Conservation (phyloP, 768 basidiomycete genomes). For the Rhizopogon salebrosus region DNA sequence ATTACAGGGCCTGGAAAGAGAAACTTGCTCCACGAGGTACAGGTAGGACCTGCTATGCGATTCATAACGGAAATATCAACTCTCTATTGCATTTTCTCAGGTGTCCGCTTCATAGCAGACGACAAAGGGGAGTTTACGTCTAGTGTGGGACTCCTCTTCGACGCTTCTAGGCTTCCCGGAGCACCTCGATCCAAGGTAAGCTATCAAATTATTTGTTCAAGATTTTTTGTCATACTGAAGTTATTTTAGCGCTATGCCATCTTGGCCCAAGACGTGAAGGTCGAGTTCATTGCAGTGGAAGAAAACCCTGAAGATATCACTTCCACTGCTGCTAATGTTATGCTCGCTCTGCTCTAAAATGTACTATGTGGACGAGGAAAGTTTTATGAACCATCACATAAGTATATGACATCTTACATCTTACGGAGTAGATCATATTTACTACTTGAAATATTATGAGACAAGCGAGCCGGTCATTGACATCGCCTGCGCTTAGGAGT, state of each 20-base stretch:
- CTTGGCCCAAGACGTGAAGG: slow-evolving; percentile 53
- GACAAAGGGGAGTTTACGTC: slow-evolving; percentile 57
- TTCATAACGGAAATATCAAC: neutral
- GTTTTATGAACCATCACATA: neutral
- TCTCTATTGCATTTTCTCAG: slow-evolving; percentile 25
- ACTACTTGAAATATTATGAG: neutral
- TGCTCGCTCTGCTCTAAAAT: slow-evolving; percentile 33
- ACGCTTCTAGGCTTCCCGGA: slow-evolving; percentile 59
- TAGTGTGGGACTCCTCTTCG: slow-evolving; percentile 54
- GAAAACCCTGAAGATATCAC: slow-evolving; percentile 39
- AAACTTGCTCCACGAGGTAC: slow-evolving; percentile 52
- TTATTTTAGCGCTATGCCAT: slow-evolving; percentile 47
- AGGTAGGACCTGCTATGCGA: slow-evolving; percentile 31
- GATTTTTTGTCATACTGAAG: neutral
- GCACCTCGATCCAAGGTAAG: slow-evolving; percentile 62
- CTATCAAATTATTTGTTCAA: neutral
- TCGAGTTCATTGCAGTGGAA: slow-evolving; percentile 50
- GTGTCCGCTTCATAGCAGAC: slow-evolving; percentile 60
- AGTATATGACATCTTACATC: neutral
- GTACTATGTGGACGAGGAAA: neutral
- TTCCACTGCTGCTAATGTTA: slow-evolving; percentile 45
- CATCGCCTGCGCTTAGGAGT: no score
- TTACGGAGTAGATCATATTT: no score
- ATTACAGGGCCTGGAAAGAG: slow-evolving; percentile 62
- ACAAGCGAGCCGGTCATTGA: neutral